Base-by-base conservation (phyloP, 2,329 filamentous ascomycete species). In the Chalaropsis thielavioides region DNA sequence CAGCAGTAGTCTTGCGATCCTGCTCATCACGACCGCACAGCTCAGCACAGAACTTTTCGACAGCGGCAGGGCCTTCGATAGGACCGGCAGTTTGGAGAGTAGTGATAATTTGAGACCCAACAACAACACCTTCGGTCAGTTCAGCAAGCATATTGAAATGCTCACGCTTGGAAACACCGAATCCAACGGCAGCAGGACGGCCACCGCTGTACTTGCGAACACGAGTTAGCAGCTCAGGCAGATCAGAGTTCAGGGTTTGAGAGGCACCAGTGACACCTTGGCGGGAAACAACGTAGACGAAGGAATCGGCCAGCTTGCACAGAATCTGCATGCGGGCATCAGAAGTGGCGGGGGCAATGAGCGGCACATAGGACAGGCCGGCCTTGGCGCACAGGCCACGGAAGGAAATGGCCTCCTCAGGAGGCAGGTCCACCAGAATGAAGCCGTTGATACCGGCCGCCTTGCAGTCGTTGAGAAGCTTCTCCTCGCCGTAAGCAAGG, bases 201-300 rank as follows among this genome's bases (percentile, higher is more conserved):
- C 94, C 88, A 49, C 90, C 90, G 58, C 92, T 96, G 76, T 92
- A 96, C 74, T 87, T 87, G 79, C 96, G 94, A 31, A 99, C 94
- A 46, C 90, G 85, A 66, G 83, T 82, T 66, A 99, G 79, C 44
- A 99, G 82, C 62, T 88, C 85, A 15, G 92, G 90, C 41, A 99
- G 83, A 66, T 88, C 86, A 56, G 86, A 81, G 75, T 90, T 96
- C 71, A 99, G 78, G 31, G 85, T 85, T 41, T 92, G 92, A 0
- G 86, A 87, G 15, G 91, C 94, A 71, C 94, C 94, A 10, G 94
- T 99, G 65, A 97, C 92, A 71, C 94, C 94, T 88, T 96, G 95
- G 71, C 92, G 83, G 31, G 92, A 97, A 65, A 99, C 94, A 68
- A 99, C 92, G 74, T 99, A 99, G 77, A 99, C 95, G 79, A 97